phyloP scores from a whole-genome alignment of 495 filamentous ascomycete species.

The Aspergillus conjunctus region DNA sequence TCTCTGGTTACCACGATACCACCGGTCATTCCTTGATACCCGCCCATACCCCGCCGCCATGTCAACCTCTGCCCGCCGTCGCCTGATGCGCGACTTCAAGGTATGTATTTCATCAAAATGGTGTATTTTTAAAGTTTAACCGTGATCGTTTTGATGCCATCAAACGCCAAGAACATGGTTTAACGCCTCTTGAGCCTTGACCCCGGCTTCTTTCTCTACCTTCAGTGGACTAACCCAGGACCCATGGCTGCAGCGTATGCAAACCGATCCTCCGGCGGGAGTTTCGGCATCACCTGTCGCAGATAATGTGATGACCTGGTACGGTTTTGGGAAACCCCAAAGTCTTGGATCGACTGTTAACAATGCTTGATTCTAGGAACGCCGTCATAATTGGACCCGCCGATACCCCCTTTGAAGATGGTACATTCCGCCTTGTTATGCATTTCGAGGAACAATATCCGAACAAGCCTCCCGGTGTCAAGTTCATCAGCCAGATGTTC shows the following conservation, averaged over 20 bases:
- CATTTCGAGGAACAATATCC: conserved; percentile 98
- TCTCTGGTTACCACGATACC: conserved; percentile 16
- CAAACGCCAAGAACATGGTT: background rate
- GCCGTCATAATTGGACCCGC: conserved; percentile 98
- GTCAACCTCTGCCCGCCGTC: conserved; percentile 92
- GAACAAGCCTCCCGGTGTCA: conserved; percentile 96
- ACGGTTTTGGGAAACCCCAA: conserved; percentile 28
- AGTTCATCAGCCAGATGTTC: conserved; percentile 99
- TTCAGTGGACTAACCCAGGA: conserved; percentile 15
- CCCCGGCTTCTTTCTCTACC: background rate
- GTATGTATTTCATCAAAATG: conserved; percentile 49
- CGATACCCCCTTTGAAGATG: conserved; percentile 98
- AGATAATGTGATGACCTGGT: conserved; percentile 99
- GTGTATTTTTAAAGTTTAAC: background rate
- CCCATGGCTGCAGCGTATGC: conserved; percentile 75
- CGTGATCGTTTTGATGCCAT: background rate
- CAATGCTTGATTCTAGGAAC: conserved; percentile 66
- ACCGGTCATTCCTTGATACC: conserved; percentile 2
- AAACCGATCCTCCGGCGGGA: conserved; percentile 96
- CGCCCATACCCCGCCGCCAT: conserved; percentile 50
- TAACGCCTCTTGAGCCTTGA: background rate
- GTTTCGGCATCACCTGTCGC: conserved; percentile 96
- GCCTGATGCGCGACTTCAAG: conserved; percentile 98
- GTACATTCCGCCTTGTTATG: conserved; percentile 97
- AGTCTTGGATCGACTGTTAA: background rate